Base-by-base conservation (phyloP, 2,329 filamentous ascomycete species). In the Albophoma yamanashiensis region DNA sequence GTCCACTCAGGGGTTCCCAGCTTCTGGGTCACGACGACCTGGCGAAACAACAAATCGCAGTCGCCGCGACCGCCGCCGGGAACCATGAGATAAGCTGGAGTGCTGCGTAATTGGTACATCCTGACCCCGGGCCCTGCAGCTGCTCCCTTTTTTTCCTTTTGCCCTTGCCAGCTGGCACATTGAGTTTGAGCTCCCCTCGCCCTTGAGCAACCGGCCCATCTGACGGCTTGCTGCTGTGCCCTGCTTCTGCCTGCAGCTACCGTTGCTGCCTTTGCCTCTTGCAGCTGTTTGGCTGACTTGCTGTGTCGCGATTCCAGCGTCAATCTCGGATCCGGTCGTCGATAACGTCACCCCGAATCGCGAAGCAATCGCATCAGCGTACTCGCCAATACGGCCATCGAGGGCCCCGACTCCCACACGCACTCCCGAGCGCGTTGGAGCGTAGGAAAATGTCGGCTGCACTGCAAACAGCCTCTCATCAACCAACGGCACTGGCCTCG, bases 401-500 rank as follows among this genome's bases (percentile, higher is more conserved):
- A 60, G 58, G 60, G 56, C 59, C 25, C 59, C 57, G 55, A 60
- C 42, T 56, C 45, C n/a, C 31, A 39, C 58, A 55, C 59, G 58
- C 62, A 60, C 38, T 34, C 42, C 53, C 50, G 57, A 59, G 57
- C 58, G 59, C 59, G 61, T 58, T 60, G 59, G 45, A 61, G 65
- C 65, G 65, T 43, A 67, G 65, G 62, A 74, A 69, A 61, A 75
- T 74, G 72, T 74, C 82, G 73, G 82, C 85, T 78, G 82, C 82
- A 67, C 75, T 88, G 71, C 85, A 88, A 74, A 76, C 82, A 64
- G 75, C 79, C 70, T 77, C 82, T 67, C 82, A 83, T 72, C 81
- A 82, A 70, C 79, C 81, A 69, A 74, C 76, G 63, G 75, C 76
- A 64, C 70, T 80, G 66, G 73, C 78, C 59, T 75, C 78, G 62